Base-by-base conservation (phyloP, 345 rosid species). In the Linum tenue region DNA sequence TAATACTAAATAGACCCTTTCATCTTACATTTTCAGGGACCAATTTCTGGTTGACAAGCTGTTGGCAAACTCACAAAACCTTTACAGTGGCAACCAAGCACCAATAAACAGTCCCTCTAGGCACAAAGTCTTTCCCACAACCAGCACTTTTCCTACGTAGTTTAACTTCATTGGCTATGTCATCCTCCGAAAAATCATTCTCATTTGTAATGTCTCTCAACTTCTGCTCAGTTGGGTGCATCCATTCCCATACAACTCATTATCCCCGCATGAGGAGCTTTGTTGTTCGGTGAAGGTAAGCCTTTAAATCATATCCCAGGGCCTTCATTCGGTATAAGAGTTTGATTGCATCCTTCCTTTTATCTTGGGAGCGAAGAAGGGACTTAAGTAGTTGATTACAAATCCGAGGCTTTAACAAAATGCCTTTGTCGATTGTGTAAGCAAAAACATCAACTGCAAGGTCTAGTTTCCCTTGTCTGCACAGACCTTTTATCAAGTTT, bases 361-460 rank as follows among this genome's bases (percentile, higher is more conserved):
- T 77, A 59, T 75, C 75, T 71, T 72, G 69, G 37, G 83, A 72
- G 41, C 48, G 65, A 59, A 85, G 78, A 66, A 94, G 83, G 22
- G 75, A 70, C 39, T 60, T 59, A 42, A 90, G 75, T 62, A 94
- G 73, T 61, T 70, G 68, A 67, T 94, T 84, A 82, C 88, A 80
- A 55, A 88, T 75, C 48, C 76, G 72, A 14, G 81, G 82, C 73
- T 8, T 81, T 77, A 94, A 75, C 56, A 68, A 75, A 70, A 76
- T 77, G 64, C 86, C 88, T 62, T 82, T 83, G 62, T 83, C 83
- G 68, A 90, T 70, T 56, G 95, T 78, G 82, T 94, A 88, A 31
- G 59, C 66, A 74, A 90, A 94, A 69, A 90, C 78, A 55, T 85
- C 83, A 35, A 78, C 51, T 3, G 99, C 91, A 56, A 70, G 66